These are phyloP conservation scores for Skeletonema tropicum DNA, from an alignment of 108 stramenopile species.

Conservation along the genomic window DNA sequence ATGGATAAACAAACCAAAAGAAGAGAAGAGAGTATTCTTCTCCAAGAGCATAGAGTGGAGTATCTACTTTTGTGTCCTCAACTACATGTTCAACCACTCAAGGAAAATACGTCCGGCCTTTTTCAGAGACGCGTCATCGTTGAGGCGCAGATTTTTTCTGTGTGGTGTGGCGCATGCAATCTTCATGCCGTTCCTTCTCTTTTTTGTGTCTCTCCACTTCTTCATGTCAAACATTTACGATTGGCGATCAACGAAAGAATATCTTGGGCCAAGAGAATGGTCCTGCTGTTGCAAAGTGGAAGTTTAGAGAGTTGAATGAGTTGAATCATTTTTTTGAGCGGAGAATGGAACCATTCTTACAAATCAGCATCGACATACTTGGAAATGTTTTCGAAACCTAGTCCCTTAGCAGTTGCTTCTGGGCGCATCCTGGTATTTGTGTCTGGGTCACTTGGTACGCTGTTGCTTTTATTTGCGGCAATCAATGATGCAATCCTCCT, in stretches of 20 bases:
- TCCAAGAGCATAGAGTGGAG: constrained; percentile 87
- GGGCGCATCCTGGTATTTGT: constrained; percentile 88
- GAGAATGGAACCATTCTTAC: constrained; percentile 85
- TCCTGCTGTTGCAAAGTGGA: constrained; percentile 86
- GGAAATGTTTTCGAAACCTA: constrained; percentile 79
- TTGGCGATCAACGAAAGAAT: constrained; percentile 84
- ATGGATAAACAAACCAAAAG: constrained; percentile 15
- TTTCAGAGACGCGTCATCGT: constrained; percentile 73
- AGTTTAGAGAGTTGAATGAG: constrained; percentile 97
- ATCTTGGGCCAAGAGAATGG: constrained; percentile 96
- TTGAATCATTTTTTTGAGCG: constrained; percentile 90
- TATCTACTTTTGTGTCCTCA: constrained; percentile 90
- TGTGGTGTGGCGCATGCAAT: constrained; percentile 91
- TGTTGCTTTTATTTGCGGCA: constrained; percentile 86
- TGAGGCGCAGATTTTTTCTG: constrained; percentile 77
- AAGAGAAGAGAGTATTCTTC: constrained; percentile 47
- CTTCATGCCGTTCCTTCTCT: constrained; percentile 92
- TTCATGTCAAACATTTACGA: constrained; percentile 94
- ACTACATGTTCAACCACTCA: constrained; percentile 97
- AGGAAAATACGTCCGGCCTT: constrained; percentile 89
- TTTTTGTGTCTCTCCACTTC: constrained; percentile 94
- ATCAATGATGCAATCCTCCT: constrained; percentile 94
- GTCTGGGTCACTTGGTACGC: constrained; percentile 92
- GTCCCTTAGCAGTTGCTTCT: constrained; percentile 68
- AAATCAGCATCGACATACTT: constrained; percentile 85